These are phyloP conservation scores for Mallotus japonicus DNA, from an alignment of 441 rosid genomes.

Conservation along the genomic window DNA sequence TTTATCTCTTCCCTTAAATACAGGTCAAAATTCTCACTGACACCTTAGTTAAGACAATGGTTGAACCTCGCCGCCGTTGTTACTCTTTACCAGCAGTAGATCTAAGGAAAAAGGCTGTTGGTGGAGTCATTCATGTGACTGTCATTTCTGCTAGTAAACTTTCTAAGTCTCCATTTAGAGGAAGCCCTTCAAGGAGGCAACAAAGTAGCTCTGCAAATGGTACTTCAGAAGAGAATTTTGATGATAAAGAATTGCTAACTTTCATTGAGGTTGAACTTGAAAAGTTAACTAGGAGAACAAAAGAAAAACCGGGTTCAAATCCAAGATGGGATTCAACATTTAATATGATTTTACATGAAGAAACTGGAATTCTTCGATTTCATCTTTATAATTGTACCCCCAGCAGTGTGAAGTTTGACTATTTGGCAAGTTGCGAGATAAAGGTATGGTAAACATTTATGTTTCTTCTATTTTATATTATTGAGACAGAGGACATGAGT, in stretches of 20 bases:
- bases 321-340: slow-evolving; percentile 82
- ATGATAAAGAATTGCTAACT: slow-evolving; percentile 58
- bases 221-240: slow-evolving; percentile 36
- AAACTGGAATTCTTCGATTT: slow-evolving; percentile 64
- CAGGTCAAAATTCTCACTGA: slow-evolving; percentile 83
- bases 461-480: slow-evolving; percentile 8
- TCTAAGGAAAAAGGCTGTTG: slow-evolving; percentile 79
- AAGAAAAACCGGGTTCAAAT: slow-evolving; percentile 53
- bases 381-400: slow-evolving; percentile 70
- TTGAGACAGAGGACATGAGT: not conserved
- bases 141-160: slow-evolving; percentile 74
- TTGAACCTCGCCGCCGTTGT: slow-evolving; percentile 88
- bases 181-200: slow-evolving; percentile 62
- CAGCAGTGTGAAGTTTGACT: slow-evolving; percentile 59
- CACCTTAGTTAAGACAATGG: slow-evolving; percentile 84
- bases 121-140: slow-evolving; percentile 74
- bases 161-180: slow-evolving; percentile 50
- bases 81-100: slow-evolving; percentile 68
- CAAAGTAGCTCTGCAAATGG: slow-evolving; percentile 30
- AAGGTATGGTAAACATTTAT: slow-evolving; percentile 47
- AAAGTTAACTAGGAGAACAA: slow-evolving; percentile 73
- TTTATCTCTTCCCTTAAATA: slow-evolving; percentile 7
- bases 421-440: slow-evolving; percentile 76
- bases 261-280: slow-evolving; percentile 91
- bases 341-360: slow-evolving; percentile 87